Conservation (phyloP, 2,329 filamentous ascomycete genomes). For the Botrytis porri region DNA sequence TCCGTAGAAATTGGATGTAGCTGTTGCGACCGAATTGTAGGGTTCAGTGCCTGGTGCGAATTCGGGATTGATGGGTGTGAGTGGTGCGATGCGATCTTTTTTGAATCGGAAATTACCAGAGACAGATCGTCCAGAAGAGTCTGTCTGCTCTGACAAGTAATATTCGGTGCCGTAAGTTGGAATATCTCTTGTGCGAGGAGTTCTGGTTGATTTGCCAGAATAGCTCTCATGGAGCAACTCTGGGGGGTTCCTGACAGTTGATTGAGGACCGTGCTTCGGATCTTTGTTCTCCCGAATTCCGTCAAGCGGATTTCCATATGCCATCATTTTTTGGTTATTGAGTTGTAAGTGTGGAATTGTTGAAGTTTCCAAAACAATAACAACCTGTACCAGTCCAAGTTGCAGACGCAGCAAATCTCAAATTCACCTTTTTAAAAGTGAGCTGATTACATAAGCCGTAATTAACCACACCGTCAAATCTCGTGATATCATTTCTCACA, state of each 20-base stretch:
- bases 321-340: neutral
- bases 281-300: neutral
- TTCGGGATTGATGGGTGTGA: neutral
- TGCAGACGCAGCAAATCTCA: neutral
- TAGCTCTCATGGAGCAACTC: neutral
- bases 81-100: neutral
- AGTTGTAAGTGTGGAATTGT: neutral
- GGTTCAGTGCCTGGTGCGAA: neutral
- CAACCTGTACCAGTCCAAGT: neutral
- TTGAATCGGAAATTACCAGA: neutral
- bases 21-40: neutral
- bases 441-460: neutral
- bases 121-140: neutral
- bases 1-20: neutral
- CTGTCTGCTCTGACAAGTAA: neutral
- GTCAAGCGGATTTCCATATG: neutral
- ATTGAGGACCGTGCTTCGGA: neutral
- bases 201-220: neutral
- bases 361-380: neutral
- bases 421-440: neutral
- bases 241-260: neutral
- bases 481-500: slow-evolving; percentile 25
- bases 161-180: neutral
- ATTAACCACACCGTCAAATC: neutral
- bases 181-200: neutral